A percentile compares a stretch with the other conserved stretches of the same genome.
phyloP scores from a whole-genome alignment of 2,329 filamentous ascomycete species.

The Blumeria graminis region DNA sequence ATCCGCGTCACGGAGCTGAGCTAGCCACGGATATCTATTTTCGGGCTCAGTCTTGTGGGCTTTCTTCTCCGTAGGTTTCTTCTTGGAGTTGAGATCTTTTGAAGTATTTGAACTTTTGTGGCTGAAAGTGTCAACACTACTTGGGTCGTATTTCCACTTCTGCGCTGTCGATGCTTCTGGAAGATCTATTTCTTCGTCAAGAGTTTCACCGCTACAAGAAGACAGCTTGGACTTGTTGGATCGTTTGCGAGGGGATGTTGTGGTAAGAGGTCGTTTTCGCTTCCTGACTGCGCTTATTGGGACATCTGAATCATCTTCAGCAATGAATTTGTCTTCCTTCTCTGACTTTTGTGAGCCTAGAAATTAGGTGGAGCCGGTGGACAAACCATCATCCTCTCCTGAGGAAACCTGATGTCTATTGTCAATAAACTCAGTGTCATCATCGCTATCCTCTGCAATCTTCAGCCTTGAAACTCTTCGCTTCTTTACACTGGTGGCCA shows the following conservation, averaged over 20 bases:
- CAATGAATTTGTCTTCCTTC: slow-evolving; percentile 74
- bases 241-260: slow-evolving; percentile 35
- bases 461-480: slow-evolving; percentile 28
- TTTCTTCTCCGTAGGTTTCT: slow-evolving; percentile 28
- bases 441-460: slow-evolving; percentile 40
- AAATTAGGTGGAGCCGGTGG: slow-evolving; percentile 2
- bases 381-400: slow-evolving; percentile 29
- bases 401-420: slow-evolving; percentile 31
- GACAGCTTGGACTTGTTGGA: slow-evolving; percentile 24
- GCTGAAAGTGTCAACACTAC: slow-evolving; percentile 26
- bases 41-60: slow-evolving; percentile 65
- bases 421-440: slow-evolving; percentile 41
- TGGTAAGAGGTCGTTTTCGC: slow-evolving; percentile 30
- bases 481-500: slow-evolving; percentile 17
- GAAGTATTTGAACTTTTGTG: slow-evolving; percentile 19
- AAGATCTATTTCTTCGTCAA: slow-evolving; percentile 26
- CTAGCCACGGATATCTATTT: slow-evolving; percentile 73
- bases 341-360: slow-evolving; percentile 15
- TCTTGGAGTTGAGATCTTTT: slow-evolving; percentile 14
- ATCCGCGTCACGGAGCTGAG: slow-evolving; percentile 64
- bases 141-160: slow-evolving; percentile 57
- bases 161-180: slow-evolving; percentile 47
- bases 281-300: slow-evolving; percentile 35
- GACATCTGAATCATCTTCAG: slow-evolving; percentile 58
- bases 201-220: slow-evolving; percentile 18